A percentile compares a stretch with the other conserved stretches of the same genome.
These are phyloP conservation scores for Corymbia maculata DNA, from an alignment of 345 rosid species.

Conservation along the genomic window DNA sequence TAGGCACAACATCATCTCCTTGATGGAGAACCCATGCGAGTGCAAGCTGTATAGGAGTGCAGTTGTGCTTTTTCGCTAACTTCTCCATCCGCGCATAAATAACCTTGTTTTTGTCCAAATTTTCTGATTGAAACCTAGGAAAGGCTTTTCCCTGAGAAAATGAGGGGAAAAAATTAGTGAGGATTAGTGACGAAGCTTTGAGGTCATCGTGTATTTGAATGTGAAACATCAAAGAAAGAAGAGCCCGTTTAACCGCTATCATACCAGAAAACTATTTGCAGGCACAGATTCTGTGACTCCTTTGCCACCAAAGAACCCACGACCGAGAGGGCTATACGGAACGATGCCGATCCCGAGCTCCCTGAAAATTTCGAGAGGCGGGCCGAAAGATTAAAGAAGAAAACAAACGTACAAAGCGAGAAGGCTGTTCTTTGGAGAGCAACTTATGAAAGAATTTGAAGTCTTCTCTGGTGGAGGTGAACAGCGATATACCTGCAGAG, in stretches of 20 bases:
- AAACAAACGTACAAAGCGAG: not conserved
- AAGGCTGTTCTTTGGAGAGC: not conserved
- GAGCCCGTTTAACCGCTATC: not conserved
- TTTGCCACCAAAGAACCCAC: not conserved
- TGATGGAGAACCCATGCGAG: slow-evolving; percentile 36
- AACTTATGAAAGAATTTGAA: not conserved
- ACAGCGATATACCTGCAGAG: slow-evolving; percentile 27
- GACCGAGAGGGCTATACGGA: not conserved
- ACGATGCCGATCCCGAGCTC: slow-evolving; percentile 7
- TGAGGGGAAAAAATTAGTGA: not conserved
- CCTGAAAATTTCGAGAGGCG: not conserved
- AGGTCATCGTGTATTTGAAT: not conserved
- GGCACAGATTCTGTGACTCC: not conserved
- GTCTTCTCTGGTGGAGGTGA: not conserved
- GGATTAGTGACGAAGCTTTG: not conserved
- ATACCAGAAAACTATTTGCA: not conserved
- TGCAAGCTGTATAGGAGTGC: slow-evolving; percentile 27
- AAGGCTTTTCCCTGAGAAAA: not conserved
- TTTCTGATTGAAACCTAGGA: slow-evolving; percentile 22
- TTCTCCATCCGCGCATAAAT: slow-evolving; percentile 14
- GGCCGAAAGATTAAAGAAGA: not conserved
- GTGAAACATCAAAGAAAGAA: not conserved
- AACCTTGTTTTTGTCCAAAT: slow-evolving; percentile 14
- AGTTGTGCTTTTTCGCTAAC: slow-evolving; percentile 13
- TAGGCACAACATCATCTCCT: slow-evolving; percentile 30